Evolutionary conservation across 768 basidiomycete genomes (phyloP), one percentile per base, ranked within the genome.

Genomic region (Boletus tylopilopsis): DNA sequence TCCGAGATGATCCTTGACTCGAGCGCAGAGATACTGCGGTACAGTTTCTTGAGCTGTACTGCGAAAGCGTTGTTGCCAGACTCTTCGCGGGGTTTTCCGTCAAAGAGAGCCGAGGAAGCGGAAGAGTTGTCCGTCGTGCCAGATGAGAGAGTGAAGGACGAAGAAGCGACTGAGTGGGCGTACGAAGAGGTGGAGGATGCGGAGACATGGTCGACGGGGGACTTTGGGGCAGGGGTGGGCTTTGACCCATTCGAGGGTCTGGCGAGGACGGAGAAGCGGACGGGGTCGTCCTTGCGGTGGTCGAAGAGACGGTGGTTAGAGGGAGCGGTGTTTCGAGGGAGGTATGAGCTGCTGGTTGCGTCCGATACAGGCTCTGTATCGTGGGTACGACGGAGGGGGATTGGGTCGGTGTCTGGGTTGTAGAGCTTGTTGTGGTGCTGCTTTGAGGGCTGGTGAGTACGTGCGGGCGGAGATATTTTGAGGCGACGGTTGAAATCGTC

Each of bases 251-350:
- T 61, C 52, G 39, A 62, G 9, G 84, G 77, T 35, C 83, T 78
- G 5, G 80, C 71, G 30, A 82, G 76, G 29, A 84, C 78, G 33
- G 81, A 73, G 68, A 98, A 98, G 11, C 87, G 80, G 27, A 93
- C 80, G 0, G 96, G 92, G 65, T 98, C 91, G 65, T 98, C 90
- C 60, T 90, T 84, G 33, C 89, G 78, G 51, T 89, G 90, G 63
- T 98, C 93, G 50, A 93, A 94, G 0, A 96, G 79, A 53, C 87
- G 87, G 9, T 74, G 71, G 38, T 76, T 66, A 4, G 74, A 56
- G 11, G 55, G 63, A 11, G 68, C 56, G 29, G 68, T 42, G 23
- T 49, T 55, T 32, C 66, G 59, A 18, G 67, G 67, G 27, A 65
- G 53, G 58, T 80, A 76, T 0, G 83, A 81, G 58, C 72, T 78